phyloP scores from a whole-genome alignment of 2,329 filamentous ascomycete species.

The Chrysoporthe austroafricana region DNA sequence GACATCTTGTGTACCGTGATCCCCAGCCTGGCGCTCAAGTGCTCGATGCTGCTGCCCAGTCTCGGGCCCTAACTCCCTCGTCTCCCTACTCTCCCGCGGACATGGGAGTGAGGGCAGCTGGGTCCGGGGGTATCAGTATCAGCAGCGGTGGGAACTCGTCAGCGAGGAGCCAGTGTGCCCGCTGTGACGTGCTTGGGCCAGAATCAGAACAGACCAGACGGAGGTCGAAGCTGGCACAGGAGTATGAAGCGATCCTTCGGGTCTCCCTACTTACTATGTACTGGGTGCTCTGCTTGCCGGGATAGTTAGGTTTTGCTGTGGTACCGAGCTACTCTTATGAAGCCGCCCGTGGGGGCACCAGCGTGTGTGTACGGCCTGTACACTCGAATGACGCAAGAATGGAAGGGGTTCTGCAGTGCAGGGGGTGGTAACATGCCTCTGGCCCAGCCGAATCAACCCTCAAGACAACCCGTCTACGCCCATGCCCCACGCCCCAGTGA shows the following conservation, averaged over 20 bases:
- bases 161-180: no score
- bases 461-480: neutral
- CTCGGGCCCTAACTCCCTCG: neutral
- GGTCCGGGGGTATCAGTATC: no score
- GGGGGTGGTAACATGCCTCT: neutral
- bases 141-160: no score
- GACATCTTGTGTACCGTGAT: neutral
- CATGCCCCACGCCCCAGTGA: no score
- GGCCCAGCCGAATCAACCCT: neutral
- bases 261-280: neutral
- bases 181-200: no score
- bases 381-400: neutral
- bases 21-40: neutral
- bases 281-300: neutral
- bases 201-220: no score
- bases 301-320: neutral
- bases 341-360: neutral
- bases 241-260: no score
- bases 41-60: neutral
- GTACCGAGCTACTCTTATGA: no score
- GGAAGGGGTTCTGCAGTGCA: neutral
- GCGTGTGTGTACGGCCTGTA: neutral
- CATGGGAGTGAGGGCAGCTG: no score
- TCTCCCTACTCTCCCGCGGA: no score
- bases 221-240: no score